Evolutionary conservation across 495 filamentous ascomycete species (phyloP), one percentile per base, ranked within the genome.

Genomic region (Aspergillus asperescens): DNA sequence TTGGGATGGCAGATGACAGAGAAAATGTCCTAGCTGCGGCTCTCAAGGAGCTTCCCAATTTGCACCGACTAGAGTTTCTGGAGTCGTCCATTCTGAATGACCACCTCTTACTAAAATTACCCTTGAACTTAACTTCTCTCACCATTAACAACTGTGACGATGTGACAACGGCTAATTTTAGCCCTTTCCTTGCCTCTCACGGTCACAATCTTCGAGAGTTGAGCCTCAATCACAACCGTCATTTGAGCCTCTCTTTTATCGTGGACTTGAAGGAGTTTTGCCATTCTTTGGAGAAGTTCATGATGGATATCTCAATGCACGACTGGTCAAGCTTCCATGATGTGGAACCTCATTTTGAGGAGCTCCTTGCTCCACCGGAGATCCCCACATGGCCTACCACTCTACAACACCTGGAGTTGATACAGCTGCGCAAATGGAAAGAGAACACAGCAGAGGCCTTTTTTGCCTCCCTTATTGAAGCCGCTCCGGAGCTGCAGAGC

Each of bases 111-210:
- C 65, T 73, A 1, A 70, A 78, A 9, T 70, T 96, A 8, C 88
- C 90, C 1, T 72, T 66, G 8, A 74, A 65, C 3, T 72, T 96
- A 9, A 72, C 74, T 13, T 79, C 75, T 5, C 73, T 96, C 7
- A 82, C 84, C 41, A 65, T 95, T 15, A 79, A 81, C 52, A 90
- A 91, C 60, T 95, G 89, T 61, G 80, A 80, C 60, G 79, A 84
- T 12, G 56, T 94, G 0, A 80, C 69, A 2, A 80, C 85, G 1
- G 65, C 76, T 8, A 73, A 77, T 44, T 66, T 96, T 15, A 62
- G 69, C 10, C 51, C 49, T 0, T 93, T 85, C 52, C 75, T 96
- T 15, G 50, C 72, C 5, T 72, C 76, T 1, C 81, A 84, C 54
- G 90, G 89, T 0, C 57, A 65, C 9, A 63, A 79, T 25, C 69